Evolutionary conservation across 352 stramenopile genomes (phyloP), one percentile per base, ranked within the genome.

Genomic region (Globisporangium takayamanum): DNA sequence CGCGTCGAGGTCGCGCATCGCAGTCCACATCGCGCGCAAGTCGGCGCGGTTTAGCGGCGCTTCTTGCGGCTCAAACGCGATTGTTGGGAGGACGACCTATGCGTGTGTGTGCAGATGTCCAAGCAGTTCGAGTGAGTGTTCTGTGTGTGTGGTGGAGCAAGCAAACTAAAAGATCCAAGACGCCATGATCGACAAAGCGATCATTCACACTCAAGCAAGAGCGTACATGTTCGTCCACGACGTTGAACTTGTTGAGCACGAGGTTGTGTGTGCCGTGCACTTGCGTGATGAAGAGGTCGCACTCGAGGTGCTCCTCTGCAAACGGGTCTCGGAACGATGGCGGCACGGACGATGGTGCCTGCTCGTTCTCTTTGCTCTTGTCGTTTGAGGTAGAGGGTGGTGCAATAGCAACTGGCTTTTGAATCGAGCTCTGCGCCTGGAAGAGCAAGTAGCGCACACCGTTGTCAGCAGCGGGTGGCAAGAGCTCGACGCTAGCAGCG

Each of bases 231-330:
- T 90, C 81, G 50, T 91, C 78, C 37, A 88, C 81, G 30, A 93
- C 68, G 12, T 74, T 80, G 50, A 90, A 93, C 65, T 93, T 93
- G 65, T 93, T 92, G 42, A 93, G 73, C 55, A 92, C 72, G 55
- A 93, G 70, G 67, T 89, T 88, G 68, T 93, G 81, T 28, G 78
- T 84, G 48, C 63, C 78, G 54, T 89, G 70, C 30, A 93, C 59
- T 48, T 77, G 72, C 28, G 66, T 62, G 22, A 93, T 59, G 42
- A 90, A 87, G 10, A 93, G 58, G 55, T 91, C 84, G 26, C 71
- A 57, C 58, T 93, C 84, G 16, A 91, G 60, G 49, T 88, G 73
- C 50, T 89, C 78, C 53, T 84, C 75, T 6, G 76, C 77, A 57
- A 93, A 93, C 37, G 84, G 81, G 57, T 93, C 77, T 53, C 70